Percentiles rank a stretch among this genome's conserved stretches.
phyloP scores from a whole-genome alignment of 2,329 filamentous ascomycete species.

The Chaetomiaceae sp. region DNA sequence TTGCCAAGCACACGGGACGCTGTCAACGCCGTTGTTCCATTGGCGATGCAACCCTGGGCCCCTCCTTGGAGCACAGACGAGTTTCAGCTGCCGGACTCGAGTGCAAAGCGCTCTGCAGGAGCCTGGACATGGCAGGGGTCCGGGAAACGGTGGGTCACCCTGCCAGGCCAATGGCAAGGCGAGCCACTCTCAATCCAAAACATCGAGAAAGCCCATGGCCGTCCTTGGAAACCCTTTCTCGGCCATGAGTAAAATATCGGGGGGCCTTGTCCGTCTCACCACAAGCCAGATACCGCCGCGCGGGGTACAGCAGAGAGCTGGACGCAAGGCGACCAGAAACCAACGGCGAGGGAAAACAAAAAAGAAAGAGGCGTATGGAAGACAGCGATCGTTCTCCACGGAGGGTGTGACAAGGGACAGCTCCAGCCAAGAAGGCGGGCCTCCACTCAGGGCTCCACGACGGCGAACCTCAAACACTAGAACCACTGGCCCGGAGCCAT shows the following conservation, averaged over 20 bases:
- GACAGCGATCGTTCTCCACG: conserved; percentile 7
- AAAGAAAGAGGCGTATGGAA: neutral
- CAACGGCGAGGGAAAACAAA: neutral
- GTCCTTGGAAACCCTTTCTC: conserved; percentile 11
- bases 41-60: conserved; percentile 4
- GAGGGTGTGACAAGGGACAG: neutral
- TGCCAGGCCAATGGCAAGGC: conserved; percentile 19
- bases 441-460: conserved; percentile 25
- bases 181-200: conserved; percentile 24
- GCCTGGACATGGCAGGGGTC: conserved; percentile 19
- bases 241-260: conserved; percentile 12
- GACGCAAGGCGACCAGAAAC: neutral
- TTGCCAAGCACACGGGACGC: neutral
- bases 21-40: neutral
- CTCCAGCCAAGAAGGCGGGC: conserved; percentile 21
- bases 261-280: neutral
- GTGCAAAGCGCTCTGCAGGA: conserved; percentile 17
- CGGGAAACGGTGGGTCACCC: conserved; percentile 21
- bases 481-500: conserved; percentile 20
- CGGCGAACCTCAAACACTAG: conserved; percentile 27
- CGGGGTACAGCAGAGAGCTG: conserved; percentile 8
- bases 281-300: conserved; percentile 6
- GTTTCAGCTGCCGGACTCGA: conserved; percentile 26
- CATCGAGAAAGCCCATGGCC: conserved; percentile 16
- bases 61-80: conserved; percentile 24